Base-by-base conservation (phyloP, 345 rosid genomes). In the Eucalyptus tenuipes region DNA sequence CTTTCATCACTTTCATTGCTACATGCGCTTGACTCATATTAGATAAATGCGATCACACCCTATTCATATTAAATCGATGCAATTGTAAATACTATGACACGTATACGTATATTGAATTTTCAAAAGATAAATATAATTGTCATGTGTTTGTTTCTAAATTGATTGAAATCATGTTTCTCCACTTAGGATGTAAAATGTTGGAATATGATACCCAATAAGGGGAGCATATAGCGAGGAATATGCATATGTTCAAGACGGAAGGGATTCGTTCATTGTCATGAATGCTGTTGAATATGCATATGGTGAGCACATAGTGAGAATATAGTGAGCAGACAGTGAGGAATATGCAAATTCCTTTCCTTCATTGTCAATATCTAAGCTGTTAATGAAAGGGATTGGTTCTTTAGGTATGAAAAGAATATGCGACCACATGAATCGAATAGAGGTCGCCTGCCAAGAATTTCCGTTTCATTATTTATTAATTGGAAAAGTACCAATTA, bases 11-110 rank as follows among this genome's bases (percentile, higher is more conserved):
- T 5, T 37, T 37, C 40, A 0, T 2, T 71, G 4, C 18, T 4
- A 10, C 1, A 5, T 0, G 4, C 4, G 5, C 2, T 13, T 0
- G 6, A 16, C 4, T 68, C 24, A 68, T 16, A n/a, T 64, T 13
- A 29, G 1, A 14, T 64, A 7, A 31, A 13, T n/a, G 1, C 3
- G 37, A 64, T n/a, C 3, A 1, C 10, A 31, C 22, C 3, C 6
- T 1, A 16, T 7, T 66, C 22, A 37, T 68, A 33, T 68, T 5
- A 33, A 3, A 33, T 71, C 0, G 27, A 18, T 71, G 2, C 13
- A 7, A 71, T 71, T 5, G 25, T 6, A 8, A 33, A 37, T 71
- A 3, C 4, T 37, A 37, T 8, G 13, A 8, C 20, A 20, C 1
- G 7, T 2, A 17, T 40, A 20, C 1, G 7, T 2, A 17, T 75